phyloP scores from a whole-genome alignment of 2,329 filamentous ascomycete genomes.

The Xylariales sp. region DNA sequence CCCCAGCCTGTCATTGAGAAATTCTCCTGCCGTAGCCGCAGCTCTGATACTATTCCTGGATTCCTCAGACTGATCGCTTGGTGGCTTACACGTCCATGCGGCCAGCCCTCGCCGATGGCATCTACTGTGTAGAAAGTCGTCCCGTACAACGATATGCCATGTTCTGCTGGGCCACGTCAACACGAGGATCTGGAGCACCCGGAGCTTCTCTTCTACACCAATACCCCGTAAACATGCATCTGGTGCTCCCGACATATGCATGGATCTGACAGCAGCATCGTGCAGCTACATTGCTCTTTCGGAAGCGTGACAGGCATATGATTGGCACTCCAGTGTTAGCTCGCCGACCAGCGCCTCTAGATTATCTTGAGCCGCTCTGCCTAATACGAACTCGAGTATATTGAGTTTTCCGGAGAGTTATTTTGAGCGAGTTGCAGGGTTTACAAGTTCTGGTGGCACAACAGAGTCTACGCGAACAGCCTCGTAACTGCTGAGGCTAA shows the following conservation, averaged over 20 bases:
- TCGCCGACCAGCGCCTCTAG: too few relatives aligned
- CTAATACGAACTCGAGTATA: background rate
- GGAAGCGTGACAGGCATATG: too few relatives aligned
- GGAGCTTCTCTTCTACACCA: background rate
- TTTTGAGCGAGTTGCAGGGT: too few relatives aligned
- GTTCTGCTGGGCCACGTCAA: slow-evolving; percentile 2
- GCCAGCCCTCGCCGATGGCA: background rate
- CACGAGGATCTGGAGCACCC: slow-evolving; percentile 5
- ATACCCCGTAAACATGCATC: too few relatives aligned
- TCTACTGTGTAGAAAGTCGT: background rate
- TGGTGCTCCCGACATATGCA: too few relatives aligned
- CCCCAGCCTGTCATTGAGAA: too few relatives aligned
- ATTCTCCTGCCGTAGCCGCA: background rate
- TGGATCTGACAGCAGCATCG: too few relatives aligned
- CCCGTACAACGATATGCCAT: background rate
- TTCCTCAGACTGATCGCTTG: slow-evolving; percentile 1
- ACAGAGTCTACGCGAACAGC: too few relatives aligned
- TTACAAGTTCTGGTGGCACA: too few relatives aligned
- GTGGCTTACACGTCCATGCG: background rate
- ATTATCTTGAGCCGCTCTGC: background rate
- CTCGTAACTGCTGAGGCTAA: too few relatives aligned
- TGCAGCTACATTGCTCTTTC: background rate
- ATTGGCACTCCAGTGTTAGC: too few relatives aligned
- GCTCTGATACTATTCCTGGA: background rate
- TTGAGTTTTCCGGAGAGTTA: background rate